These are phyloP conservation scores for Hypseocharis bilobata DNA, from an alignment of 441 rosid genomes.

Conservation along the genomic window DNA sequence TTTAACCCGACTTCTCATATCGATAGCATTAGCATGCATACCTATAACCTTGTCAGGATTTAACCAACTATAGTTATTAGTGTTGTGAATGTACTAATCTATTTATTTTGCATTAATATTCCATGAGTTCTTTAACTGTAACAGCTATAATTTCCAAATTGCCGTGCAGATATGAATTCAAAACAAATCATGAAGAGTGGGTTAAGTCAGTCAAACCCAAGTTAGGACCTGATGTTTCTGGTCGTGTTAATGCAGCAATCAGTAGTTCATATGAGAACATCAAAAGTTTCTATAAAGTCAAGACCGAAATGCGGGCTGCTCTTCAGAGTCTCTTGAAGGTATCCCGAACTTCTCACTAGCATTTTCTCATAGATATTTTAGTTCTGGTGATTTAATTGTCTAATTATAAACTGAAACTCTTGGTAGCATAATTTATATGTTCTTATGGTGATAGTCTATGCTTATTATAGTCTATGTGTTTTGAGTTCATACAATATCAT, in stretches of 20 bases:
- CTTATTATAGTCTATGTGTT: not conserved
- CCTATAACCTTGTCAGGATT: not conserved
- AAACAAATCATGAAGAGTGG: slow-evolving; percentile 88
- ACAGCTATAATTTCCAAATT: slow-evolving; percentile 16
- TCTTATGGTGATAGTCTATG: not conserved
- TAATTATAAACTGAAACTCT: not conserved
- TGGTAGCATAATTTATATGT: not conserved
- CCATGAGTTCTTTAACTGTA: slow-evolving; percentile 7
- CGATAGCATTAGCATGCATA: not conserved
- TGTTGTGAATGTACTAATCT: not conserved
- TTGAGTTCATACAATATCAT: not conserved
- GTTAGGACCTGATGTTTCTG: slow-evolving; percentile 52
- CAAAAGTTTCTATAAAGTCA: slow-evolving; percentile 55
- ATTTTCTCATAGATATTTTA: slow-evolving; percentile 13
- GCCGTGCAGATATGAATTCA: slow-evolving; percentile 69
- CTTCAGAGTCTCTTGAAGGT: slow-evolving; percentile 75
- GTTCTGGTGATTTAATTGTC: not conserved
- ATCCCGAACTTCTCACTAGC: slow-evolving; percentile 10
- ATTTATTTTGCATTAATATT: not conserved
- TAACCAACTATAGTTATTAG: not conserved
- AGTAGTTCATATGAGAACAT: slow-evolving; percentile 42
- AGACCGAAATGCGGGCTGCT: slow-evolving; percentile 67
- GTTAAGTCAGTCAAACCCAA: slow-evolving; percentile 60
- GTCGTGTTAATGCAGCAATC: slow-evolving; percentile 47
- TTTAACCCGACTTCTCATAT: not conserved